These are phyloP conservation scores for Actinomortierella ambigua DNA, from an alignment of 371 early-diverging fungal species.

Conservation along the genomic window DNA sequence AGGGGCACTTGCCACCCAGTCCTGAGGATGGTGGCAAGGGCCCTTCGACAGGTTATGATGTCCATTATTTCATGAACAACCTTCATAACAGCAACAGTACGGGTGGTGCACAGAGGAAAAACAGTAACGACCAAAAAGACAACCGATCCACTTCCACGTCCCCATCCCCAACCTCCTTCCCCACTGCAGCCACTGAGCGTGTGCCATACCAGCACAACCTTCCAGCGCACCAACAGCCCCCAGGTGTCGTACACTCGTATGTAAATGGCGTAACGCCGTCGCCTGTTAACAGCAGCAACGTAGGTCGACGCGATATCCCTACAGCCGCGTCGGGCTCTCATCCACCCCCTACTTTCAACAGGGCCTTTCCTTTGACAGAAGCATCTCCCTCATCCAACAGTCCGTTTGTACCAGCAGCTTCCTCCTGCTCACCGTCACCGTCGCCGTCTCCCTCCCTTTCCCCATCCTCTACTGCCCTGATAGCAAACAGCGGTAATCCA, in stretches of 20 bases:
- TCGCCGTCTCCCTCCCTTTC: too few species aligned
- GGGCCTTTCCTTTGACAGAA: background rate
- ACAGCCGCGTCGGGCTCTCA: background rate
- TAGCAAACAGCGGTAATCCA: constrained; percentile 5
- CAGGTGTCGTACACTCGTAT: constrained; percentile 16
- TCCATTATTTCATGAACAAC: too few species aligned
- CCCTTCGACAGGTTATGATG: too few species aligned
- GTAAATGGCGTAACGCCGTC: constrained; percentile 1
- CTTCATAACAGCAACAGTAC: too few species aligned
- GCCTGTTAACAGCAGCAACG: constrained; percentile 5
- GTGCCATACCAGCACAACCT: constrained; percentile 40
- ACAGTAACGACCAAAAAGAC: too few species aligned
- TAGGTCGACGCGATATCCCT: constrained; percentile 20
- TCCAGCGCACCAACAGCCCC: constrained; percentile 44
- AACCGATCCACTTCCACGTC: too few species aligned
- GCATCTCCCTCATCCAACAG: constrained; percentile 9
- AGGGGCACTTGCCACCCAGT: too few species aligned
- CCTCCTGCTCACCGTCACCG: too few species aligned
- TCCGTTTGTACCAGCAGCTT: too few species aligned
- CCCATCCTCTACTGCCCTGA: constrained; percentile 5
- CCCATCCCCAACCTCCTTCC: too few species aligned
- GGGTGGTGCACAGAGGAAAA: too few species aligned
- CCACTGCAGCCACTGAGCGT: constrained; percentile 8
- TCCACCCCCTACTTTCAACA: constrained; percentile 16
- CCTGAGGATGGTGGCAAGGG: too few species aligned